Conservation (phyloP, 768 basidiomycete species). For the Lactarius sanguifluus region DNA sequence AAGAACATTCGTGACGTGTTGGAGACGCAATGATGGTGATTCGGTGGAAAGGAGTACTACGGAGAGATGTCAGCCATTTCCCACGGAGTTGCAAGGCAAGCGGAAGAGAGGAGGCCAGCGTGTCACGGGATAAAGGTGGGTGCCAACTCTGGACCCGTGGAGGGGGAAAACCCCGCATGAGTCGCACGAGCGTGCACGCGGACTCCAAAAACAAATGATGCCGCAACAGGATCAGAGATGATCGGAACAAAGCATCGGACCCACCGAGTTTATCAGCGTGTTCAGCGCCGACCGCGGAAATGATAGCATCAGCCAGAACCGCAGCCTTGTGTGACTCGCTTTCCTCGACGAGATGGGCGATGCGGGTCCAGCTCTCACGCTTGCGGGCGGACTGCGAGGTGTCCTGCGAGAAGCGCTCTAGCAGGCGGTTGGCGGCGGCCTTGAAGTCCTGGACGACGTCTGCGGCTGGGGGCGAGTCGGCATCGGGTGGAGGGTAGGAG, state of each 20-base stretch:
- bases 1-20: slow-evolving; percentile 67
- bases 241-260: slow-evolving; percentile 30
- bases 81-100: slow-evolving; percentile 3
- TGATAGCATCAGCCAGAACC: slow-evolving; percentile 78
- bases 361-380: slow-evolving; percentile 67
- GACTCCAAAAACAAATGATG: background rate
- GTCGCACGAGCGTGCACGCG: background rate
- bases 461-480: slow-evolving; percentile 45
- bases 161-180: background rate
- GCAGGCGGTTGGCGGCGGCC: slow-evolving; percentile 58
- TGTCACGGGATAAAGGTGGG: background rate
- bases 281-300: slow-evolving; percentile 60
- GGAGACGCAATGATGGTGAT: slow-evolving; percentile 61
- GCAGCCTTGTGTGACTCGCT: slow-evolving; percentile 59
- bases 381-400: slow-evolving; percentile 43
- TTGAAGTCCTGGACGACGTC: slow-evolving; percentile 69
- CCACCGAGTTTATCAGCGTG: slow-evolving; percentile 71
- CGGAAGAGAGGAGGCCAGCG: background rate
- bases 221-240: background rate
- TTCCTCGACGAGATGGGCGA: slow-evolving; percentile 72
- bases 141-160: background rate
- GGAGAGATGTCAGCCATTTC: background rate
- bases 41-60: slow-evolving; percentile 62
- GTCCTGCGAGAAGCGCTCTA: slow-evolving; percentile 60
- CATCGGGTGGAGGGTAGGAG: slow-evolving; percentile 37